phyloP scores from a whole-genome alignment of 129 eudicot species.

The carrot (Daucus carota) region DH1_v3.0 NC_030381.2:46087501-46088000 shows the following conservation, averaged over 20 bases:
- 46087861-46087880: slow-evolving; percentile 38
- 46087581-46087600: background rate
- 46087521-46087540: slow-evolving; percentile 54
- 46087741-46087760: slow-evolving; percentile 86
- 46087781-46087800: background rate
- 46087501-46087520: slow-evolving; percentile 74
- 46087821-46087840: background rate
- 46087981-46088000: background rate
- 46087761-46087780: slow-evolving; percentile 12
- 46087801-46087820: background rate
- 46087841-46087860: slow-evolving; percentile 11
- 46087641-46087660: background rate
- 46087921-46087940: slow-evolving; percentile 49
- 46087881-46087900: slow-evolving; percentile 59
- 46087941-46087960: slow-evolving; percentile 30
- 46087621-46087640: background rate
- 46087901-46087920: slow-evolving; percentile 47
- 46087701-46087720: slow-evolving; percentile 58
- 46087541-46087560: slow-evolving; percentile 74
- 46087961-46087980: background rate
- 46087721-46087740: slow-evolving; percentile 81
- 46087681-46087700: slow-evolving; percentile 44
- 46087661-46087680: slow-evolving; percentile 29
- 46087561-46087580: background rate
- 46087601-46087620: background rate